Conservation (phyloP, 2,329 filamentous ascomycete genomes). For the Penicillium sp. region DNA sequence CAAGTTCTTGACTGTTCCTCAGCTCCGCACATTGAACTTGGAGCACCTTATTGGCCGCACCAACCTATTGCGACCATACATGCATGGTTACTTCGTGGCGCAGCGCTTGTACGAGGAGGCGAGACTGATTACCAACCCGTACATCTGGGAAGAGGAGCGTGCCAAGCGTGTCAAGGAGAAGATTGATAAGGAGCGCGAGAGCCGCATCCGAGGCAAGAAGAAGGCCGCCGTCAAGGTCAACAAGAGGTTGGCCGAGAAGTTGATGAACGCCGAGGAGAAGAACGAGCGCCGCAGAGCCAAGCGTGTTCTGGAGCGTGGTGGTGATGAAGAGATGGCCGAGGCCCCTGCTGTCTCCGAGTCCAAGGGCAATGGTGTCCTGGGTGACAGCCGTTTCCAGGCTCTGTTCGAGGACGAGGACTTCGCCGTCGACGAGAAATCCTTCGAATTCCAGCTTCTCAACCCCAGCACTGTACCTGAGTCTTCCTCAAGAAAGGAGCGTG, state of each 20-base stretch:
- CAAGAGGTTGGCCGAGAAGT: slow-evolving; percentile 57
- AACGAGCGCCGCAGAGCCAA: slow-evolving; percentile 43
- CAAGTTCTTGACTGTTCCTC: slow-evolving; percentile 89
- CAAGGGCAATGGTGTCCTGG: slow-evolving; percentile 61
- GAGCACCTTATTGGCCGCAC: slow-evolving; percentile 87
- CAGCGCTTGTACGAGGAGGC: slow-evolving; percentile 95
- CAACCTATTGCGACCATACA: slow-evolving; percentile 85
- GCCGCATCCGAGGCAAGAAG: slow-evolving; percentile 86
- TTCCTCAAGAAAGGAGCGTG: slow-evolving; percentile 38
- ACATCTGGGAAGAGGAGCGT: slow-evolving; percentile 86
- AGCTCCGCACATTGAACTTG: slow-evolving; percentile 78
- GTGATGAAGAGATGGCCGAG: slow-evolving; percentile 46
- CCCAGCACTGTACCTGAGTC: slow-evolving; percentile 62
- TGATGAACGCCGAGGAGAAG: slow-evolving; percentile 58
- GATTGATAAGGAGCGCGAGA: slow-evolving; percentile 95
- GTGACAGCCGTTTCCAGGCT: slow-evolving; percentile 78
- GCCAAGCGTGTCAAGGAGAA: slow-evolving; percentile 88
- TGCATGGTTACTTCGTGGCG: slow-evolving; percentile 98
- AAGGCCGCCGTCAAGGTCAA: slow-evolving; percentile 91
- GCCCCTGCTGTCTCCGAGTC: slow-evolving; percentile 20
- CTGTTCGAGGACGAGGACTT: slow-evolving; percentile 94
- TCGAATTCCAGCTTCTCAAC: slow-evolving; percentile 84
- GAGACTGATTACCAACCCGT: slow-evolving; percentile 84
- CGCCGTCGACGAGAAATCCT: slow-evolving; percentile 78
- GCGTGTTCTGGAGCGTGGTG: slow-evolving; percentile 51